These are phyloP conservation scores for Penicillium sclerotiorum DNA, from an alignment of 2,329 filamentous ascomycete species.

Conservation along the genomic window DNA sequence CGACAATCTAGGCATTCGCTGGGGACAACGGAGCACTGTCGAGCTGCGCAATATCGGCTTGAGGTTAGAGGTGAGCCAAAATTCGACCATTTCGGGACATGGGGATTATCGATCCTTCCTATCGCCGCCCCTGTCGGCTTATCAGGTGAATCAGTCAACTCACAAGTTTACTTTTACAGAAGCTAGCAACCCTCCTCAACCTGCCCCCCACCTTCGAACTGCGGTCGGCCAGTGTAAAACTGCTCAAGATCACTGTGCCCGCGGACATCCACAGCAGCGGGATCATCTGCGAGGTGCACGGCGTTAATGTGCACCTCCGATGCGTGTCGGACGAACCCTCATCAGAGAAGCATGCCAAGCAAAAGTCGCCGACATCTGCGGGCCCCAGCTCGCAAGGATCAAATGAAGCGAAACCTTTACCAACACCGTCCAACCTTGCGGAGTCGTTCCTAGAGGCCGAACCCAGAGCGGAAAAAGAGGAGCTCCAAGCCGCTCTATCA, in stretches of 20 bases:
- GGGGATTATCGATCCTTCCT: no score
- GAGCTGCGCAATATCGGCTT: conserved; percentile 87
- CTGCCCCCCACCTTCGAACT: conserved; percentile 74
- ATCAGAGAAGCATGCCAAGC: conserved; percentile 34
- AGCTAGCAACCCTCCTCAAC: conserved; percentile 73
- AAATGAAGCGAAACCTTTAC: conserved; percentile 42
- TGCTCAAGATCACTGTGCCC: conserved; percentile 79
- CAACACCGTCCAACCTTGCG: conserved; percentile 61
- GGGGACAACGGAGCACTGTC: conserved; percentile 78
- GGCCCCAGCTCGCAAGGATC: conserved; percentile 28
- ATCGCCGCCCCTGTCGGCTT: not conserved
- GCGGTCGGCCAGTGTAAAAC: conserved; percentile 71
- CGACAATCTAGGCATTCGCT: conserved; percentile 79
- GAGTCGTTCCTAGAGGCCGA: conserved; percentile 63
- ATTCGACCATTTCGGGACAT: conserved; percentile 1
- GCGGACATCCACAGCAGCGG: conserved; percentile 85
- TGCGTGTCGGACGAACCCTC: conserved; percentile 50
- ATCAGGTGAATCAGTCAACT: no score
- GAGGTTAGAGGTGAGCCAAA: conserved; percentile 68
- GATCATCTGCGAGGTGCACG: conserved; percentile 79
- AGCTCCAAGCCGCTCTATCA: conserved; percentile 60
- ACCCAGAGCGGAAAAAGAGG: conserved; percentile 58
- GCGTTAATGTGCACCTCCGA: conserved; percentile 71
- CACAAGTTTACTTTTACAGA: conserved; percentile 55
- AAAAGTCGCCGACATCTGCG: conserved; percentile 10